These are phyloP conservation scores for Salvia miltiorrhiza DNA, from an alignment of 257 asterid genomes.

Conservation along the genomic window DNA sequence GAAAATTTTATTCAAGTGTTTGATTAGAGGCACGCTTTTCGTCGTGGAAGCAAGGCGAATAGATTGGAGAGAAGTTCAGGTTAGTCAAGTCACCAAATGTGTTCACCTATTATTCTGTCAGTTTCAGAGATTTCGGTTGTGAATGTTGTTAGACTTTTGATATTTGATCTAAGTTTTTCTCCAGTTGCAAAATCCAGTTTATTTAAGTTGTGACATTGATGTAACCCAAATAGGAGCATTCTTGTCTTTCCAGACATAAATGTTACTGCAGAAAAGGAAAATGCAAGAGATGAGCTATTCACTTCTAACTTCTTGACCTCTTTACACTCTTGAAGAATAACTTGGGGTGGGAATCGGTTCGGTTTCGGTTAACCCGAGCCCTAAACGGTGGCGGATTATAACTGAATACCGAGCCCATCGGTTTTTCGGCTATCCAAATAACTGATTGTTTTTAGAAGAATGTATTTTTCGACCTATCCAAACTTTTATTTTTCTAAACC, in stretches of 20 bases:
- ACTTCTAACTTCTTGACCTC: no score
- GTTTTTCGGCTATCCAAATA: no score
- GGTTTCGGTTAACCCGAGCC: no score
- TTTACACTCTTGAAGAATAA: no score
- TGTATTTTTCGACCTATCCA: no score
- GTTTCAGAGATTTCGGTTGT: conserved; percentile 10
- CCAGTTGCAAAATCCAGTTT: not conserved
- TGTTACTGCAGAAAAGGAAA: not conserved
- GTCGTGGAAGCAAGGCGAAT: not conserved
- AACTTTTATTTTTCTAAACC: no score
- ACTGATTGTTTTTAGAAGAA: no score
- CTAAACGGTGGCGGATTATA: no score
- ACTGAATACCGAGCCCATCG: no score
- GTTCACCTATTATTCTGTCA: not conserved
- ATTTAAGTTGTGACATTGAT: not conserved
- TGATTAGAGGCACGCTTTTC: not conserved
- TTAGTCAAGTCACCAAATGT: not conserved
- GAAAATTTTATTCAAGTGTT: not conserved
- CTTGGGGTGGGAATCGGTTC: no score
- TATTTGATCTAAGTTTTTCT: conserved; percentile 11
- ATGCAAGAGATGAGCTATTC: not conserved
- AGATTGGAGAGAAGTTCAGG: conserved; percentile 1
- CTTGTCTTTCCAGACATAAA: no score
- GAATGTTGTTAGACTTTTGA: conserved; percentile 17
- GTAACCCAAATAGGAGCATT: not conserved